Evolutionary conservation across 306 rosid species (phyloP).

Genomic region (Betula pendula): DNA sequence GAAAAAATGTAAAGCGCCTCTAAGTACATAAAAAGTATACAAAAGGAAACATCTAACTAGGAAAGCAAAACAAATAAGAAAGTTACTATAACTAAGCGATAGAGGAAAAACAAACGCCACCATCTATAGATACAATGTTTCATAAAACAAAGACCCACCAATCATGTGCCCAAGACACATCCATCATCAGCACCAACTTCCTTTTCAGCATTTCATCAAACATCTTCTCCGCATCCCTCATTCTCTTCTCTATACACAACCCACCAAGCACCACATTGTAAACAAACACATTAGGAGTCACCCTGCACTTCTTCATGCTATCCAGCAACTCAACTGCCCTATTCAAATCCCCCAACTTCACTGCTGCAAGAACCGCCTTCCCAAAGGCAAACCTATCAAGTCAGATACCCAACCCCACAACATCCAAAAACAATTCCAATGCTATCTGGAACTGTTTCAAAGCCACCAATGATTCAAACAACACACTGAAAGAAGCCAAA

Average conservation of each 20-base stretch:
- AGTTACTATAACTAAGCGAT: no score
- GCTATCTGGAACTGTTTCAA: constrained; percentile 35
- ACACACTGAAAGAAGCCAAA: constrained; percentile 35
- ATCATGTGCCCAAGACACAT: no score
- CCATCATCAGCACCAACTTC: constrained; percentile 28
- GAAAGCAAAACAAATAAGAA: no score
- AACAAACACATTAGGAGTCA: constrained; percentile 46
- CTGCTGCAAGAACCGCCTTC: constrained; percentile 61
- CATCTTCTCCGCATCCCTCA: no score
- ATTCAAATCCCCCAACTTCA: constrained; percentile 50
- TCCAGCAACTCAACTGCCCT: constrained; percentile 46
- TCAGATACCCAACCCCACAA: no score
- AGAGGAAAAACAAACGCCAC: no score
- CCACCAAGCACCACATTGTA: constrained; percentile 55
- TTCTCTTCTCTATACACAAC: constrained; percentile 52
- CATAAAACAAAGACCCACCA: no score
- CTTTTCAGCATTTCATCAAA: constrained; percentile 64
- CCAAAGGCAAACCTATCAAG: constrained; percentile 49
- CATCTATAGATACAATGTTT: no score
- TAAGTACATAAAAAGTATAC: no score
- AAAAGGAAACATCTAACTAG: no score
- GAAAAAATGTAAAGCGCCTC: no score
- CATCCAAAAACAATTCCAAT: constrained; percentile 47
- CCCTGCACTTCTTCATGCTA: constrained; percentile 47
- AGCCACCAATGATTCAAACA: constrained; percentile 46